phyloP scores from a whole-genome alignment of 2,329 filamentous ascomycete genomes.

The Alternaria triticina region DNA sequence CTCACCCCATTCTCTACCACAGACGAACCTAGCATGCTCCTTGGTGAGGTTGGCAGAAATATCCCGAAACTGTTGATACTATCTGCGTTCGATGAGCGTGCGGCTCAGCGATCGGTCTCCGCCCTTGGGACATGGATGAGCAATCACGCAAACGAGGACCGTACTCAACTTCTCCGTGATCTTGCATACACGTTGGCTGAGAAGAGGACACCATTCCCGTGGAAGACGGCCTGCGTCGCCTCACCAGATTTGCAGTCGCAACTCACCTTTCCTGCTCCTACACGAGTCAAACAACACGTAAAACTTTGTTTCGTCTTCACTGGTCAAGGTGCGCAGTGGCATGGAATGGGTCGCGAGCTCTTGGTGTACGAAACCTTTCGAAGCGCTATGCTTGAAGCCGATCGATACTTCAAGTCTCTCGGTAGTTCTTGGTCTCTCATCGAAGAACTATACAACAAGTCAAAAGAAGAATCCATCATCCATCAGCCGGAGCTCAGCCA shows the following conservation, averaged over 20 bases:
- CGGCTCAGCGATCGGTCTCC: neutral
- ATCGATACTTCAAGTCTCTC: slow-evolving; percentile 13
- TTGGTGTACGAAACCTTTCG: slow-evolving; percentile 18
- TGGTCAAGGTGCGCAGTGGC: slow-evolving; percentile 42
- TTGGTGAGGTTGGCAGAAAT: neutral
- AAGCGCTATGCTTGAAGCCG: slow-evolving; percentile 11
- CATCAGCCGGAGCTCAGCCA: slow-evolving; percentile 25
- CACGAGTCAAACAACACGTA: neutral
- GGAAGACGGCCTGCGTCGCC: slow-evolving; percentile 8
- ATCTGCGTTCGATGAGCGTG: slow-evolving; percentile 16
- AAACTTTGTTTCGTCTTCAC: slow-evolving; percentile 32
- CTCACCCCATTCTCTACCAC: neutral
- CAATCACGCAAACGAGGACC: neutral
- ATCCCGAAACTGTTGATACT: slow-evolving; percentile 1
- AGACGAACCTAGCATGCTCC: neutral
- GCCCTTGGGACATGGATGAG: slow-evolving; percentile 4
- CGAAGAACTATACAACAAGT: slow-evolving; percentile 18
- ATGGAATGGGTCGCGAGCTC: slow-evolving; percentile 32
- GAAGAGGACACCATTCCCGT: slow-evolving; percentile 15
- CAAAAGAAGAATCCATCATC: slow-evolving; percentile 6
- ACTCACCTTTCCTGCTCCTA: slow-evolving; percentile 4
- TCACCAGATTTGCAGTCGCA: neutral
- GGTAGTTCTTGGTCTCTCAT: slow-evolving; percentile 21
- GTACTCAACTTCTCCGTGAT: slow-evolving; percentile 1
- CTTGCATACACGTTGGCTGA: slow-evolving; percentile 15